phyloP scores from a whole-genome alignment of 2,329 filamentous ascomycete species.

The Xylaria sp. region DNA sequence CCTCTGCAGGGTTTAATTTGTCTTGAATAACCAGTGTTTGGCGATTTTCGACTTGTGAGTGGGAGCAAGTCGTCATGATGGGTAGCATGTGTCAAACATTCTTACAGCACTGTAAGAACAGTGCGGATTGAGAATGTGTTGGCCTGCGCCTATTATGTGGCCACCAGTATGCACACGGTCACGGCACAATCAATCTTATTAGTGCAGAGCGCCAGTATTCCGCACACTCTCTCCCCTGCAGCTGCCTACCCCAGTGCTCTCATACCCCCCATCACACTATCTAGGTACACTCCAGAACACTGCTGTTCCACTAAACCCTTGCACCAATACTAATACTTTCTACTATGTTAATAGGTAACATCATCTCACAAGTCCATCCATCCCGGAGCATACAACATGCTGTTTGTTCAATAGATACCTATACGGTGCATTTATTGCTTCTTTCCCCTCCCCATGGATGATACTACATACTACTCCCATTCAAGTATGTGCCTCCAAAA shows the following conservation, averaged over 20 bases:
- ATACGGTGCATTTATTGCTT: not conserved
- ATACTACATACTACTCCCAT: constrained; percentile 9
- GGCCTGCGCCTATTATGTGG: constrained; percentile 3
- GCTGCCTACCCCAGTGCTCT: not conserved
- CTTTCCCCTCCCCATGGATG: not conserved
- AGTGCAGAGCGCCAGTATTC: constrained; percentile 32
- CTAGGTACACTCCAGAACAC: not conserved
- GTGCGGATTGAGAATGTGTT: constrained; percentile 8
- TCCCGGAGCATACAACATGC: not conserved
- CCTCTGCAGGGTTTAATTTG: constrained; percentile 42
- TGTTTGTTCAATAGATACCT: not conserved
- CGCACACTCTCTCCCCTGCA: constrained; percentile 32
- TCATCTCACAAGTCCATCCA: constrained; percentile 1
- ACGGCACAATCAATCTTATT: constrained; percentile 23
- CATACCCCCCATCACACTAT: not conserved
- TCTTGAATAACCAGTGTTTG: constrained; percentile 25
- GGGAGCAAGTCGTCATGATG: constrained; percentile 15
- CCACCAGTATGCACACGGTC: constrained; percentile 8
- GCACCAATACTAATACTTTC: not conserved
- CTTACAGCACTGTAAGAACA: constrained; percentile 27
- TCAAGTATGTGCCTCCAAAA: constrained; percentile 25
- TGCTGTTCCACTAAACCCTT: not conserved
- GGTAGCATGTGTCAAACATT: constrained; percentile 2
- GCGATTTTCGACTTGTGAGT: constrained; percentile 14
- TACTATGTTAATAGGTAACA: not conserved